Percentiles rank a stretch among this genome's conserved stretches.
These are phyloP conservation scores for Alisma plantagoaquatica DNA, from an alignment of 106 monocot species.

Conservation along the genomic window DNA sequence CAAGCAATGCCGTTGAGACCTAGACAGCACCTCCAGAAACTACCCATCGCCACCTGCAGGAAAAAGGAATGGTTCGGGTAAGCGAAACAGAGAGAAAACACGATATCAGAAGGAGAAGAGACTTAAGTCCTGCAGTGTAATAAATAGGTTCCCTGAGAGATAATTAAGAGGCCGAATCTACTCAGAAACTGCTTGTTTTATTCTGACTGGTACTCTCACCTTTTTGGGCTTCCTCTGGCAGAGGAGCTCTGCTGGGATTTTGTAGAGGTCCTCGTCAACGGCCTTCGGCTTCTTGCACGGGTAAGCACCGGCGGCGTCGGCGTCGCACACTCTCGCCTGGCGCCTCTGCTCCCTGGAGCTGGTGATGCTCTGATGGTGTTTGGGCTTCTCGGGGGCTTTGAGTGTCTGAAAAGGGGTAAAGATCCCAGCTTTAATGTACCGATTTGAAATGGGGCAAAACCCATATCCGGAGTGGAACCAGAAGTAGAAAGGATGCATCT, in stretches of 20 bases:
- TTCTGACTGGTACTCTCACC: no score
- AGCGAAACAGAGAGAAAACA: no score
- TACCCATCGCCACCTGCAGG: neutral
- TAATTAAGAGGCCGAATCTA: no score
- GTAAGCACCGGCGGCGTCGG: neutral
- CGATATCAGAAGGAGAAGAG: no score
- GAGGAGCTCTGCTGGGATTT: no score
- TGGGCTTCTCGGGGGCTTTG: neutral
- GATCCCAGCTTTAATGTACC: neutral
- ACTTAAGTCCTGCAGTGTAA: no score
- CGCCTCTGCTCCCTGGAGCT: no score
- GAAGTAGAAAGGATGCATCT: no score
- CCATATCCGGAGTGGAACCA: neutral
- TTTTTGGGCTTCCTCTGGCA: neutral
- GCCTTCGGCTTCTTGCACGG: slow-evolving; percentile 1
- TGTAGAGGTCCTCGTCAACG: slow-evolving; percentile 16
- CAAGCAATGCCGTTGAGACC: slow-evolving; percentile 10
- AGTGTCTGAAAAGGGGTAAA: neutral
- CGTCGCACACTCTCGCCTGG: slow-evolving; percentile 4
- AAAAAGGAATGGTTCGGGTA: no score
- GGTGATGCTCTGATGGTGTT: slow-evolving; percentile 8
- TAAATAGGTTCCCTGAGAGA: no score
- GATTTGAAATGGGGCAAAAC: neutral
- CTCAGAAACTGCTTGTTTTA: no score
- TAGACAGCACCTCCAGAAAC: slow-evolving; percentile 8